Base-by-base conservation (phyloP, 495 filamentous ascomycete species). In the Xylaria telfairii region DNA sequence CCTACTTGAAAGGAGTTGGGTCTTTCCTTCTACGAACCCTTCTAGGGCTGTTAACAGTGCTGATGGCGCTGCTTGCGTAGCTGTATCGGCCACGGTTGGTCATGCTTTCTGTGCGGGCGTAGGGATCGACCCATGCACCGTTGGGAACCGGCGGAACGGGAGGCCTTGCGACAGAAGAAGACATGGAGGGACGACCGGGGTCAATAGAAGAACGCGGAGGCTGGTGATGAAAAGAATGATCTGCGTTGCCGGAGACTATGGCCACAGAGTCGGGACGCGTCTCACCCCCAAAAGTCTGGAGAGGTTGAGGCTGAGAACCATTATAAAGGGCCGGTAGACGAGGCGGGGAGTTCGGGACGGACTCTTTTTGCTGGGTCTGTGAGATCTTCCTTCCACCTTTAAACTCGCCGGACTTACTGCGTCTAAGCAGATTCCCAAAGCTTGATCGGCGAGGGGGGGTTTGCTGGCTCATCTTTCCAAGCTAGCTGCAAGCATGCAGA, bases 1-100 rank as follows among this genome's bases (percentile, higher is more conserved):
- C 95, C 88, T 85, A 99, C 96, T 99, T 99, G 87, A 98, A 98
- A 8, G 96, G 93, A 7, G 94, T 98, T 26, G 96, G 96, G 77
- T 99, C 96, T 85, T 96, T 97, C 83, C 96, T 92, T 80, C 96
- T 90, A 73, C 96, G 89, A 59, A 98, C 90, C 76, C 96, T 90
- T 71, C 96, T 89, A 53, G 96, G 96, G 81, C 93, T 97, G 84
- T 97, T 97, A 82, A 97, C 90, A 69, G 93, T 93, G 82, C 93
- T 97, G 62, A 93, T 87, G 39, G 92, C 92, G 81, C 92, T 96
- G 82, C 93, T 97, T 62, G 95, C 96, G 78, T 98, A 98, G 81
- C 95, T 98, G 81, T 97, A 97, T 57, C 96, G 92, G 62, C 96
- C 94, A 74, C 96, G 93, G 82, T 99, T 90, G 66, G 96, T 94